Percentiles rank a stretch among this genome's conserved stretches.
phyloP scores from a whole-genome alignment of 768 basidiomycete species.

The Pisolithus tinctorius region DNA sequence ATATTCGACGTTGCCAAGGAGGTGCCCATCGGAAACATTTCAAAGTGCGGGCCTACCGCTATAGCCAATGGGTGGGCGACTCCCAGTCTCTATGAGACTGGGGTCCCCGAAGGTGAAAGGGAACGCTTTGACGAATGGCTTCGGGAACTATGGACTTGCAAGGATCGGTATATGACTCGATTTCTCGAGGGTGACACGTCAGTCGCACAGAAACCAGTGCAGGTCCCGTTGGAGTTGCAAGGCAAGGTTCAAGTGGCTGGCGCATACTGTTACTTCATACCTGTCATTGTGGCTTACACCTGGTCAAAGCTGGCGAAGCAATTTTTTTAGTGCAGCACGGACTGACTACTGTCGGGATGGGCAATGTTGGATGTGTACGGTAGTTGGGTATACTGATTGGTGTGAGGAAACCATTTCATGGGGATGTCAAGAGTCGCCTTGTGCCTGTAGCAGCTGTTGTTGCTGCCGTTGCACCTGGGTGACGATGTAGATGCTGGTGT shows the following conservation, averaged over 20 bases:
- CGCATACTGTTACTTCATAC: conserved; percentile 68
- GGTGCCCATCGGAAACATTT: conserved; percentile 64
- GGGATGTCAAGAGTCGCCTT: conserved; percentile 6
- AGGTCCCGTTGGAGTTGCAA: conserved; percentile 57
- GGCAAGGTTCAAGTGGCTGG: conserved; percentile 49
- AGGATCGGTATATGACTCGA: conserved; percentile 70
- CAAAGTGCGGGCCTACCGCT: conserved; percentile 28
- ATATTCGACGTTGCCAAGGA: conserved; percentile 61
- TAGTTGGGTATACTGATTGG: neutral
- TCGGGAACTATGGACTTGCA: conserved; percentile 71
- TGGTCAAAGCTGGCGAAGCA: conserved; percentile 34
- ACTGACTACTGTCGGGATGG: neutral
- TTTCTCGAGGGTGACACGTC: conserved; percentile 55
- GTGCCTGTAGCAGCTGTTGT: conserved; percentile 42
- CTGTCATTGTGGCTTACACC: conserved; percentile 43
- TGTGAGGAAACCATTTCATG: neutral
- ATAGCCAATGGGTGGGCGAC: conserved; percentile 23
- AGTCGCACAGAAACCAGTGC: conserved; percentile 26
- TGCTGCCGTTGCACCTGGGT: conserved; percentile 45
- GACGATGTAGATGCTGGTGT: conserved; percentile 79
- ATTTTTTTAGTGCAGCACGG: conserved; percentile 8
- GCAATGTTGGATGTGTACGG: neutral
- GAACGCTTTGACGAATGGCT: conserved; percentile 79
- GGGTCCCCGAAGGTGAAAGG: conserved; percentile 54
- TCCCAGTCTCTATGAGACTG: conserved; percentile 33